Evolutionary conservation across 371 early-diverging fungal species (phyloP), one percentile per base, ranked within the genome.

Genomic region (Quaeritorhiza haematococci): DNA sequence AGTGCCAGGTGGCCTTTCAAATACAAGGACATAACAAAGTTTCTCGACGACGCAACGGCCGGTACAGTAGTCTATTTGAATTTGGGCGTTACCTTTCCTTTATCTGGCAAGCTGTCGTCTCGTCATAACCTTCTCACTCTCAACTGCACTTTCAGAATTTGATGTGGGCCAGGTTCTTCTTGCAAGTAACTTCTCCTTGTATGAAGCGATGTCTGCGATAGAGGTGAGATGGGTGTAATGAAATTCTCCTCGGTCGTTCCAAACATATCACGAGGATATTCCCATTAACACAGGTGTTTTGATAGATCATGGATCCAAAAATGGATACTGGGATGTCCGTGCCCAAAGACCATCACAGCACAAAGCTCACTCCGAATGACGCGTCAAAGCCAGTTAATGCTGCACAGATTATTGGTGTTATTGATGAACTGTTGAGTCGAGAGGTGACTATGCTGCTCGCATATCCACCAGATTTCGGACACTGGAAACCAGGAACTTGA

Each of bases 121-220:
- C n/a, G n/a, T n/a, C n/a, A n/a, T n/a, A n/a, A n/a, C n/a, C n/a
- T n/a, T n/a, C n/a, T n/a, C n/a, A n/a, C n/a, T n/a, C n/a, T n/a
- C n/a, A n/a, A n/a, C n/a, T n/a, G n/a, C n/a, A n/a, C 41, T 13
- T 53, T 49, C 27, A 86, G 87, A 85, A 45, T 72, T 89, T 57
- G 66, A 78, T 6, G 72, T 78, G 13, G 85, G 87, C 7, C 83
- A 88, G 53, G 64, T 89, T 29, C 65, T 87, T 21, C 80, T 78
- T 54, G 53, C 80, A 19, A 74, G 72, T 42, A 69, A 76, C 3
- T 87, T 90, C 60, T 79, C 75, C 6, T 62, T 90, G 15, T 84
- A 76, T 63, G 88, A 88, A 49, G 87, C 87, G 21, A 86, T 90
- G 88, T 80, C 85, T 26, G 87, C 87, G 3, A 85, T 88, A 49